Evolutionary conservation across 2,329 filamentous ascomycete species (phyloP).

Genomic region (Leptodontidium sp.): DNA sequence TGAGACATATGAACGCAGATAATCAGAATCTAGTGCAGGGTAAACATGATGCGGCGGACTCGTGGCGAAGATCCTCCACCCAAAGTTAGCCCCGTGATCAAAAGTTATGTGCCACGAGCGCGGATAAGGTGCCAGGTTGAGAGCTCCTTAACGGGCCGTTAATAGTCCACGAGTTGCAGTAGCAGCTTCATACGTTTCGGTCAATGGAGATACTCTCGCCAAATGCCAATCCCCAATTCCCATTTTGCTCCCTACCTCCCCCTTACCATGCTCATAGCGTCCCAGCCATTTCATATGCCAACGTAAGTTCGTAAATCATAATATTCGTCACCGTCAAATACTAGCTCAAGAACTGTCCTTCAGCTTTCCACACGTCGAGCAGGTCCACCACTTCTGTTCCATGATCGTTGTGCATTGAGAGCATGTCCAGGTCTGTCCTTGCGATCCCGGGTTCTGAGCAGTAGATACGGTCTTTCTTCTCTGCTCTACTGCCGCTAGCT

Average conservation of each 20-base stretch:
- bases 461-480: constrained; percentile 21
- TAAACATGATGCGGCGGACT: background rate
- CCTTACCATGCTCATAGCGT: background rate
- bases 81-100: background rate
- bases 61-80: background rate
- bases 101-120: constrained; percentile 4
- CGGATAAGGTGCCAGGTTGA: background rate
- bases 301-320: constrained; percentile 11
- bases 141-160: background rate
- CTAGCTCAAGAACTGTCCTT: constrained; percentile 56
- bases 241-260: background rate
- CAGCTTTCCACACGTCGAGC: constrained; percentile 61
- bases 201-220: background rate
- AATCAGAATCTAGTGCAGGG: background rate
- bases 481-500: constrained; percentile 33
- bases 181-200: background rate
- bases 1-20: background rate
- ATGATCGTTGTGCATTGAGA: constrained; percentile 59
- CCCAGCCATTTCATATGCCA: constrained; percentile 1
- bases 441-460: constrained; percentile 28
- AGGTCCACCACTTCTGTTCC: constrained; percentile 65
- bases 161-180: background rate
- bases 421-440: constrained; percentile 56
- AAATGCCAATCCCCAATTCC: background rate
- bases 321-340: background rate